phyloP scores from a whole-genome alignment of 2,329 filamentous ascomycete species.

The Fusarium lateritium region DNA sequence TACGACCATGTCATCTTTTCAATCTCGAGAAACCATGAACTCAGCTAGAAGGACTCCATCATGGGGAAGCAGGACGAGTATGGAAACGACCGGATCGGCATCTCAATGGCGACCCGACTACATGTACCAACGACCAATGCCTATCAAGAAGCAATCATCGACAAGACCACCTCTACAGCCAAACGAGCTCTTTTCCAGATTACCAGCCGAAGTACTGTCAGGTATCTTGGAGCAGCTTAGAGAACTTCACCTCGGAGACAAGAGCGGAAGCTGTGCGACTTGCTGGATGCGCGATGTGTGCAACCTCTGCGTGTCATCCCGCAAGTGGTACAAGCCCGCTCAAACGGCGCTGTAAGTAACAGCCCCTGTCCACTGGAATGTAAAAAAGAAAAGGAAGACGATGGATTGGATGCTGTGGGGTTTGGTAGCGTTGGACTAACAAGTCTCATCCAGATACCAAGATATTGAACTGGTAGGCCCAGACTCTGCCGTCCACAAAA shows the following conservation, averaged over 20 bases:
- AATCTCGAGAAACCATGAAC: constrained; percentile 51
- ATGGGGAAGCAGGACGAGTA: constrained; percentile 57
- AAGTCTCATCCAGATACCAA: constrained; percentile 62
- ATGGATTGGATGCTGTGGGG: background rate
- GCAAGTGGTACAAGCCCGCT: constrained; percentile 67
- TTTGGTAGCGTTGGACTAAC: constrained; percentile 33
- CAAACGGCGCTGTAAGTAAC: constrained; percentile 64
- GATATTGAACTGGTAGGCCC: constrained; percentile 71
- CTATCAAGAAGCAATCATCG: constrained; percentile 37
- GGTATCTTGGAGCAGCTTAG: constrained; percentile 69
- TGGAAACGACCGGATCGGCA: constrained; percentile 58
- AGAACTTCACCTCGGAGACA: constrained; percentile 63
- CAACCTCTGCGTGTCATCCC: constrained; percentile 64
- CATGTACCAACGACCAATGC: constrained; percentile 44
- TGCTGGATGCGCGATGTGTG: constrained; percentile 76
- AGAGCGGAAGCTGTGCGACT: constrained; percentile 70
- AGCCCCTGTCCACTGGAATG: constrained; percentile 8
- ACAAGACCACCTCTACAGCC: constrained; percentile 54
- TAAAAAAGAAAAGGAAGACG: background rate
- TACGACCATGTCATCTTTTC: constrained; percentile 47
- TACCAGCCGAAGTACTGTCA: constrained; percentile 72
- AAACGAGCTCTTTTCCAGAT: constrained; percentile 67
- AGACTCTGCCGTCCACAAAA: constrained; percentile 70
- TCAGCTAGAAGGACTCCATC: constrained; percentile 50
- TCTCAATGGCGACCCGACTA: constrained; percentile 40